phyloP scores from a whole-genome alignment of 2,329 filamentous ascomycete species.

The Aaosphaeria arxii region DNA sequence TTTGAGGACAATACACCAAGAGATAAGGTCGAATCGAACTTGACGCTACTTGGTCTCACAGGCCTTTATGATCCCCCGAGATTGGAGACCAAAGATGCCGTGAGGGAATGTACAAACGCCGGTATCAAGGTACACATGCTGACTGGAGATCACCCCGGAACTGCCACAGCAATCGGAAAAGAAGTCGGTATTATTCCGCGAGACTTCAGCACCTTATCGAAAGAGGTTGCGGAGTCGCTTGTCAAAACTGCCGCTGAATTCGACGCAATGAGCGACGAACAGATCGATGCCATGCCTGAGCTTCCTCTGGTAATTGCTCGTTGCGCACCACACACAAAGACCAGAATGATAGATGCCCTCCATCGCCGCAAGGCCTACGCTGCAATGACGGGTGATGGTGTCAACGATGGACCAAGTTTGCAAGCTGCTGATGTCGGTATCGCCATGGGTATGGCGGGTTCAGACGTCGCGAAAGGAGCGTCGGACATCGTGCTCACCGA shows the following conservation, averaged over 20 bases:
- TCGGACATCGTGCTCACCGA: slow-evolving; percentile 46
- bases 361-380: slow-evolving; percentile 40
- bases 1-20: slow-evolving; percentile 27
- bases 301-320: slow-evolving; percentile 38
- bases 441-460: slow-evolving; percentile 44
- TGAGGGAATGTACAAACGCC: slow-evolving; percentile 35
- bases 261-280: slow-evolving; percentile 34
- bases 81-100: slow-evolving; percentile 62
- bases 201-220: slow-evolving; percentile 37
- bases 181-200: slow-evolving; percentile 44
- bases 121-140: slow-evolving; percentile 49
- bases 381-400: slow-evolving; percentile 45
- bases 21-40: slow-evolving; percentile 4
- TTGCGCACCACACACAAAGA: slow-evolving; percentile 38
- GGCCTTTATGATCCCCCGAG: slow-evolving; percentile 82
- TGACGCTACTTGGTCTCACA: slow-evolving; percentile 59
- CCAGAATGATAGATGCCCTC: slow-evolving; percentile 30
- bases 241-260: slow-evolving; percentile 27
- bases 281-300: slow-evolving; percentile 31
- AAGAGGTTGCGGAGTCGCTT: slow-evolving; percentile 14
- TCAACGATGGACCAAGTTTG: slow-evolving; percentile 46
- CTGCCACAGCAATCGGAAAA: slow-evolving; percentile 44
- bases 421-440: slow-evolving; percentile 47
- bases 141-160: slow-evolving; percentile 45
- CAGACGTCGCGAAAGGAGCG: slow-evolving; percentile 45